Base-by-base conservation (phyloP, 2,329 filamentous ascomycete species). In the Sphaerulina populicola region DNA sequence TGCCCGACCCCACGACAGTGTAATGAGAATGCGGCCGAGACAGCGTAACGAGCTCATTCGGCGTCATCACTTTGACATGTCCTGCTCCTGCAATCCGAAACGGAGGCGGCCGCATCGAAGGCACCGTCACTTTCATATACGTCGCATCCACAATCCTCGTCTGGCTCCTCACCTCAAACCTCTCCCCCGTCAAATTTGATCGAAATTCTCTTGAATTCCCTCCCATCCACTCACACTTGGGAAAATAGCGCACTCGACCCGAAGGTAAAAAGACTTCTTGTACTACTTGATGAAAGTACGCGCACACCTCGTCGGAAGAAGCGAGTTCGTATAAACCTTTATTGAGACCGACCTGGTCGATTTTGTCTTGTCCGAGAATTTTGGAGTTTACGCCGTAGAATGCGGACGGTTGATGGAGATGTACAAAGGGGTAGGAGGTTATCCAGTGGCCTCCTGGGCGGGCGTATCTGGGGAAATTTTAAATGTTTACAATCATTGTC, bases 361-460 rank as follows among this genome's bases (percentile, higher is more conserved):
- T 53, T 5, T 27, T 43, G 27, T 44, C 48, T 23, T 43, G 45
- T 6, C 53, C 58, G 7, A 60, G 42, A 5, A 27, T 48, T 7
- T 43, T 45, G 7, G 54, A 60, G 39, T 58, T 58, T 30, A 60
- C 58, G 21, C 56, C 58, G 37, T 60, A 60, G 36, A 56, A 58
- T 8, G 48, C 40, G 5, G 58, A 55, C 1, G 57, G 58, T 21
- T 60, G 58, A 29, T 60, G 58, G 1, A 60, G 51, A 6, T 56
- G 54, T 5, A 60, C 56, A 42, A 47, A 60, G 6, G 58, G 56
- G 23, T 60, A 60, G 1, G 58, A 54, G 9, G 43, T 48, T 1
- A 42, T 55, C 58, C 58, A 60, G 21, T 60, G 58, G 5, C 58
- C 57, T 29, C 55, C 55, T 33, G 56, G 55, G 10, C 45, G 51